These are phyloP conservation scores for Fusarium albosuccineum DNA, from an alignment of 2,329 filamentous ascomycete species.

Conservation along the genomic window DNA sequence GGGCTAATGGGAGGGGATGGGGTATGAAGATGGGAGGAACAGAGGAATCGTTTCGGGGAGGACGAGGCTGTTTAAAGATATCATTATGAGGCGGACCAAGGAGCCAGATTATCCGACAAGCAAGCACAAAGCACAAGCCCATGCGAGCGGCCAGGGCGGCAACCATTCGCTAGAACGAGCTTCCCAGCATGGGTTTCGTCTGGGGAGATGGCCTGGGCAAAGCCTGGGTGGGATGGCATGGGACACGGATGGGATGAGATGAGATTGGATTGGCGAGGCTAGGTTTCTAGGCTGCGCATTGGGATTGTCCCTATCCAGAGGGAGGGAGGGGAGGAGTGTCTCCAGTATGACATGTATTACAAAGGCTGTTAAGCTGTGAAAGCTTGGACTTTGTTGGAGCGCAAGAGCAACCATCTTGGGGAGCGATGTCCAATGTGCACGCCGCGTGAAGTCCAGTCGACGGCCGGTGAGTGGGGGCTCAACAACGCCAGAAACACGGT, in stretches of 20 bases:
- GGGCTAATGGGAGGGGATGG: constrained; percentile 41
- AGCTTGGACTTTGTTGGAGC: constrained; percentile 11
- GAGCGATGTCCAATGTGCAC: constrained; percentile 3
- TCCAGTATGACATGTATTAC: constrained; percentile 21
- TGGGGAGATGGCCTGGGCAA: constrained; percentile 19
- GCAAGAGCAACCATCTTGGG: constrained; percentile 7
- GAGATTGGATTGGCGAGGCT: constrained; percentile 44
- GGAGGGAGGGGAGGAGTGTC: constrained; percentile 6
- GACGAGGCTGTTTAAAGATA: constrained; percentile 33
- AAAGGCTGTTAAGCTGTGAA: constrained; percentile 26
- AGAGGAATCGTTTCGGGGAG: constrained; percentile 2
- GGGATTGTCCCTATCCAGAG: constrained; percentile 16
- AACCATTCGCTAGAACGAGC: constrained; percentile 41
- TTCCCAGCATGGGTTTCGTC: constrained; percentile 17
- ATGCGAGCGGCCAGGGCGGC: constrained; percentile 38
- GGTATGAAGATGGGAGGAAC: constrained; percentile 38
- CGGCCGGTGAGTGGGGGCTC: constrained; percentile 29
- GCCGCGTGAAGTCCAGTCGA: constrained; percentile 3
- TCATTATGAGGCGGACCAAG: constrained; percentile 23
- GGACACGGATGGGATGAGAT: constrained; percentile 39
- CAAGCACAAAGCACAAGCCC: constrained; percentile 26
- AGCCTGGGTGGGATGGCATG: constrained; percentile 33
- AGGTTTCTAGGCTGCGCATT: constrained; percentile 17
- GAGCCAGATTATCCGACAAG: constrained; percentile 31
- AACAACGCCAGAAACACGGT: constrained; percentile 23